Conservation (phyloP, 768 basidiomycete genomes). For the Mycena latifolia region DNA sequence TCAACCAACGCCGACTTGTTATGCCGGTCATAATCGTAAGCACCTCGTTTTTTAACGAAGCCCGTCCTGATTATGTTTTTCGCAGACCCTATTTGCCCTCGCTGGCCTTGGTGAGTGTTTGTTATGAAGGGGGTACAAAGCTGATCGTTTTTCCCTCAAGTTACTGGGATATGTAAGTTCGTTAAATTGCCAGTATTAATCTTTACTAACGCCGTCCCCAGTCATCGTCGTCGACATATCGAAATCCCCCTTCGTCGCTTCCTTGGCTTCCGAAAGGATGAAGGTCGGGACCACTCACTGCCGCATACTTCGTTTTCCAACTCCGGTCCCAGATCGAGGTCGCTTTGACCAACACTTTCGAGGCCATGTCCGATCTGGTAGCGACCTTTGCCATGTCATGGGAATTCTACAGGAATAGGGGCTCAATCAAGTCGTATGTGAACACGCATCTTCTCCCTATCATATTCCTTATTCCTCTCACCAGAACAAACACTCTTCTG, state of each 20-base stretch:
- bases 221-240: constrained; percentile 11
- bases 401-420: constrained; percentile 1
- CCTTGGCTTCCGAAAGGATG: constrained; percentile 5
- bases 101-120: neutral
- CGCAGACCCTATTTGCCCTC: neutral
- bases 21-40: constrained; percentile 11
- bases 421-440: constrained; percentile 16
- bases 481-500: constrained; percentile 7
- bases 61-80: neutral
- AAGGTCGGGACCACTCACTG: neutral
- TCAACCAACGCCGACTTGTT: neutral
- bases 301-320: neutral
- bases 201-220: neutral
- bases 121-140: neutral
- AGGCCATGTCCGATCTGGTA: constrained; percentile 2
- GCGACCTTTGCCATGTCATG: constrained; percentile 8
- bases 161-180: constrained; percentile 12
- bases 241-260: neutral
- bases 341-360: constrained; percentile 8
- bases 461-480: neutral
- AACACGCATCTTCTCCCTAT: neutral
- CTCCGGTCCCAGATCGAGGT: neutral
- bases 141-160: neutral
- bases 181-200: neutral
- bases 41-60: neutral